Conservation (phyloP, 2,329 filamentous ascomycete species). For the Zasmidium citrigriseum region DNA sequence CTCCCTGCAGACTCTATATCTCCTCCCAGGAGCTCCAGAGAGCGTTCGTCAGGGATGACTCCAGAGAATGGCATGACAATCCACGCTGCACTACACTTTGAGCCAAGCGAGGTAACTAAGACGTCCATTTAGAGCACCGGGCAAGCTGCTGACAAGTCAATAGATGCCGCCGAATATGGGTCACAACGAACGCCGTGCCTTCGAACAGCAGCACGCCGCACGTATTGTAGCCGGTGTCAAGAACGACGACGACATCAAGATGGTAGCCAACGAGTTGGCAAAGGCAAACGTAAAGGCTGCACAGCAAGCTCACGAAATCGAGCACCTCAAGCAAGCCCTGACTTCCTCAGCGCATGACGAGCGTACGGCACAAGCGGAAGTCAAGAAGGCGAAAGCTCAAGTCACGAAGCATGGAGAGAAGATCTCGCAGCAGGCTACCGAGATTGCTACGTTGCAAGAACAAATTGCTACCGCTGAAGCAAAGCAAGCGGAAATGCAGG, state of each 20-base stretch:
- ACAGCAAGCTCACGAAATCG: slow-evolving; percentile 15
- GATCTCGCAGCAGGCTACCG: not conserved
- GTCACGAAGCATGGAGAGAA: not conserved
- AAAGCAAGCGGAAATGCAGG: not conserved
- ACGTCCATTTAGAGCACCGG: not conserved
- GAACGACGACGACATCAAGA: slow-evolving; percentile 15
- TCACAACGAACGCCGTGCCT: slow-evolving; percentile 21
- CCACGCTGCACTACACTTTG: not conserved
- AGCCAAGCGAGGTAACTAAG: slow-evolving; percentile 3
- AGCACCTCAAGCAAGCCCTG: not conserved
- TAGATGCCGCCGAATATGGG: slow-evolving; percentile 18
- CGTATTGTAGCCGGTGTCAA: slow-evolving; percentile 10
- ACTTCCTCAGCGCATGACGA: not conserved
- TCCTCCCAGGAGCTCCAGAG: not conserved
- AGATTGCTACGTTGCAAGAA: not conserved
- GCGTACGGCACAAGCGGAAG: not conserved
- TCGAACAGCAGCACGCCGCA: slow-evolving; percentile 16
- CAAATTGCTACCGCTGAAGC: not conserved
- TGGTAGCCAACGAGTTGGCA: slow-evolving; percentile 17
- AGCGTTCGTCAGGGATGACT: not conserved
- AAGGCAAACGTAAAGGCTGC: slow-evolving; percentile 17
- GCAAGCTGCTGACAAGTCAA: not conserved
- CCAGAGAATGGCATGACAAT: not conserved
- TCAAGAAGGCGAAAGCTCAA: not conserved
- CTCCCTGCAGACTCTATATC: not conserved